Conservation (phyloP, 2,329 filamentous ascomycete species). For the Chrysoporthe deuterocubensis region DNA sequence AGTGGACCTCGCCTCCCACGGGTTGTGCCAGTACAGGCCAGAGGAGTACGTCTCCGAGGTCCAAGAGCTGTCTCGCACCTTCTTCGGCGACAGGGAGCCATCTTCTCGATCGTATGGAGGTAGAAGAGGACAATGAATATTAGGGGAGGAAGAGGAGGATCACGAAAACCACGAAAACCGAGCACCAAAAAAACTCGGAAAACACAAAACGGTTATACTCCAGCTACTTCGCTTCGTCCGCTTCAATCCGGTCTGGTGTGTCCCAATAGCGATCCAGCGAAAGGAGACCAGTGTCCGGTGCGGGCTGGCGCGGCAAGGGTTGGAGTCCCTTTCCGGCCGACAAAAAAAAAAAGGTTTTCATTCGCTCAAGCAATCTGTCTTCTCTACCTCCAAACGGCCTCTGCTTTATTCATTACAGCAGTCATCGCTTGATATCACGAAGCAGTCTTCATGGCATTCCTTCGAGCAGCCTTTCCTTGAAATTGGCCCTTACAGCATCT, state of each 20-base stretch:
- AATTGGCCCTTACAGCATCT: too few relatives aligned
- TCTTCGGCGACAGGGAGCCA: not conserved
- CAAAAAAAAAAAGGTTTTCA: not conserved
- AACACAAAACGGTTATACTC: not conserved
- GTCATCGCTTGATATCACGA: not conserved
- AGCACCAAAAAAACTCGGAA: constrained; percentile 1
- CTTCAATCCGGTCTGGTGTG: constrained; percentile 5
- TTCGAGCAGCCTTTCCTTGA: not conserved
- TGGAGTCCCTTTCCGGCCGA: not conserved
- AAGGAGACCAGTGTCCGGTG: constrained; percentile 4
- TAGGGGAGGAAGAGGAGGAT: not conserved
- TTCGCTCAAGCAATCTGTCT: not conserved
- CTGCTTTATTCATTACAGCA: not conserved
- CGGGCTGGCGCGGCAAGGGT: not conserved
- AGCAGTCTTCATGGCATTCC: not conserved
- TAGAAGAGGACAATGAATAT: not conserved
- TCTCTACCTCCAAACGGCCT: too few relatives aligned
- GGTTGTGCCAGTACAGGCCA: too few relatives aligned
- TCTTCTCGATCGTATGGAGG: not conserved
- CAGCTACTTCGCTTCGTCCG: constrained; percentile 1
- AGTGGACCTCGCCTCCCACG: too few relatives aligned
- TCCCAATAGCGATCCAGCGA: not conserved
- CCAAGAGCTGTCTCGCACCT: not conserved
- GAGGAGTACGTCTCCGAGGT: too few relatives aligned
- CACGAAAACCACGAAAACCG: not conserved